Conservation (phyloP, 2,329 filamentous ascomycete species). For the Chaetomiaceae sp. region DNA sequence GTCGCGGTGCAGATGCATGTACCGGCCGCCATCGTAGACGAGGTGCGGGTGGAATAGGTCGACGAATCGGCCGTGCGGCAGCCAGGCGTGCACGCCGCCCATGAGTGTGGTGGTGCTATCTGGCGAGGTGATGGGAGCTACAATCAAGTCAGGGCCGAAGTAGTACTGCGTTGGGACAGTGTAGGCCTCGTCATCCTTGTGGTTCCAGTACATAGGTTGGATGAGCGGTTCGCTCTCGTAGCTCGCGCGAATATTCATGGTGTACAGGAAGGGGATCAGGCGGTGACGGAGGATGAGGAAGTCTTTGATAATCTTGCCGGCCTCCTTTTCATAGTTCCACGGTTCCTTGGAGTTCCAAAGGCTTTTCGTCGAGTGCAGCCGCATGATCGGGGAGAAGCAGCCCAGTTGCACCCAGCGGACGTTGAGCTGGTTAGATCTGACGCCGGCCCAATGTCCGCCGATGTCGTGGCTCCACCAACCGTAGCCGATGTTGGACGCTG, state of each 20-base stretch:
- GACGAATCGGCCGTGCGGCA: constrained; percentile 51
- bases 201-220: constrained; percentile 61
- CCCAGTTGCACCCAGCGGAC: constrained; percentile 60
- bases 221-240: constrained; percentile 48
- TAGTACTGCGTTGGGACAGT: constrained; percentile 53
- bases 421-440: constrained; percentile 54
- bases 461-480: constrained; percentile 68
- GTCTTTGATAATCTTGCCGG: constrained; percentile 42
- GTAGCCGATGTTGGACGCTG: constrained; percentile 62
- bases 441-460: constrained; percentile 57
- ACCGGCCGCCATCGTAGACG: constrained; percentile 54
- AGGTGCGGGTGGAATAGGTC: constrained; percentile 53
- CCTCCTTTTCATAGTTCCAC: constrained; percentile 51
- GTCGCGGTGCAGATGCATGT: constrained; percentile 47
- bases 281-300: constrained; percentile 53
- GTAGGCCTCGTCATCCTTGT: constrained; percentile 48
- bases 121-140: constrained; percentile 52
- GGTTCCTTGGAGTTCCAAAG: constrained; percentile 59
- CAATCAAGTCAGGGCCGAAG: constrained; percentile 54
- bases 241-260: constrained; percentile 48
- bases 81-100: constrained; percentile 49
- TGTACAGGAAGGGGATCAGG: constrained; percentile 57
- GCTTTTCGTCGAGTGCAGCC: constrained; percentile 56
- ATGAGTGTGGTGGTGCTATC: constrained; percentile 43
- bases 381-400: constrained; percentile 56